Base-by-base conservation (phyloP, 2,329 filamentous ascomycete species). In the Rhynchosporium graminicola region DNA sequence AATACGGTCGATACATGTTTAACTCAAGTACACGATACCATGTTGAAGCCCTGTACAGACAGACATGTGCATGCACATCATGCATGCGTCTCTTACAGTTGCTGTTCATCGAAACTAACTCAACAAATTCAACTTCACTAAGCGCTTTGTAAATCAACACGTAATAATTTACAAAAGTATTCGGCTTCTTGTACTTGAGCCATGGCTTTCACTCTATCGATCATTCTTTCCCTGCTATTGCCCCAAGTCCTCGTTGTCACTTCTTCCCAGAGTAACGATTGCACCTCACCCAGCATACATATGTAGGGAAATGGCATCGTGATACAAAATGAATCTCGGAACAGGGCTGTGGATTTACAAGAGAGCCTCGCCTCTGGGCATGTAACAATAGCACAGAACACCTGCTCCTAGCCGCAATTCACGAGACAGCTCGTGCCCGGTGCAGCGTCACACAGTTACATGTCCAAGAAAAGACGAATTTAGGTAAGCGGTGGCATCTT, bases 291-390 rank as follows among this genome's bases (percentile, higher is more conserved):
- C 26, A 5, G 50, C 36, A 10, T 28, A 40, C 33, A 28, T 8
- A 42, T 1, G 2, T 36, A n/a, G 31, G 31, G 38, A 4, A 15
- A 38, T 7, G 12, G 31, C 12, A 36, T 3, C 28, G 33, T 29
- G 10, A 10, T 40, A 13, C 15, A 40, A 40, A 9, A 33, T 52
- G 38, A 31, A 26, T 52, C 33, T 52, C n/a, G 51, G 3, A 10
- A 28, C 36, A 8, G 4, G 33, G 36, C 51, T 54, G 33, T 54
- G 7, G 20, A 15, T 20, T 42, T 20, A 29, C 33, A 28, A 28
- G 38, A 54, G 33, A 54, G 51, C 51, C 50, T 52, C 20, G 51
- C 51, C 51, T 28, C 4, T 54, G 20, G n/a, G n/a, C 51, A 40
- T 10, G 20, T 15, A 52, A 26, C n/a, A 29, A 54, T 42, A 12